Base-by-base conservation (phyloP, 2,329 filamentous ascomycete genomes). In the Neoarthrinium moseri region DNA sequence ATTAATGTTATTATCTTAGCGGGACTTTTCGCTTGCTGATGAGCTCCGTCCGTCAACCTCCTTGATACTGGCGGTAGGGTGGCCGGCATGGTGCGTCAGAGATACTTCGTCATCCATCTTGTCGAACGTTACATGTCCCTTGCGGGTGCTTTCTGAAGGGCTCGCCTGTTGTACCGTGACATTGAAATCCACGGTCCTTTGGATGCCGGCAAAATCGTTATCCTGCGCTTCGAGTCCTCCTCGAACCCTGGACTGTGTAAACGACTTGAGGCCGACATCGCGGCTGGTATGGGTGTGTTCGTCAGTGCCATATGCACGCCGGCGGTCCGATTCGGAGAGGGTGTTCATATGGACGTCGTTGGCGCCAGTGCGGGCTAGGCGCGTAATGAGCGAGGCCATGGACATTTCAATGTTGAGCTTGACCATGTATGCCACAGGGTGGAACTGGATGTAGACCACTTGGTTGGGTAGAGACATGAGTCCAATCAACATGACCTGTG, bases 371-470 rank as follows among this genome's bases (percentile, higher is more conserved):
- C 36, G 43, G 3, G 47, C 47, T 15, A 49, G 43, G 15, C 38
- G 43, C 17, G 58, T 68, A 48, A 77, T 73, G 17, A 78, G 66
- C 44, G 73, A 70, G 48, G 74, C 73, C 68, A 78, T 73, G 43
- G 68, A 71, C 67, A 77, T 72, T 53, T 77, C 73, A 55, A 78
- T 75, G 52, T 74, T 67, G 20, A 77, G 62, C 51, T 77, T 77
- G 49, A 73, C 47, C 18, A 74, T 59, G 54, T 73, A 76, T 5
- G 67, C 49, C 26, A 52, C 33, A 6, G 49, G 41, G 46, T 75
- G 71, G 52, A 75, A 72, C 54, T 75, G 72, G 22, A 75, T 65
- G 56, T 75, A 77, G 15, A 75, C 64, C n/a, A 70, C 66, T n/a
- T 64, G 66, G 49, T 73, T 70, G 0, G 63, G 65, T 6, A 74